Percentiles rank a stretch among this genome's conserved stretches.
phyloP scores from a whole-genome alignment of 2,329 filamentous ascomycete species.

The Penicillium sp. region DNA sequence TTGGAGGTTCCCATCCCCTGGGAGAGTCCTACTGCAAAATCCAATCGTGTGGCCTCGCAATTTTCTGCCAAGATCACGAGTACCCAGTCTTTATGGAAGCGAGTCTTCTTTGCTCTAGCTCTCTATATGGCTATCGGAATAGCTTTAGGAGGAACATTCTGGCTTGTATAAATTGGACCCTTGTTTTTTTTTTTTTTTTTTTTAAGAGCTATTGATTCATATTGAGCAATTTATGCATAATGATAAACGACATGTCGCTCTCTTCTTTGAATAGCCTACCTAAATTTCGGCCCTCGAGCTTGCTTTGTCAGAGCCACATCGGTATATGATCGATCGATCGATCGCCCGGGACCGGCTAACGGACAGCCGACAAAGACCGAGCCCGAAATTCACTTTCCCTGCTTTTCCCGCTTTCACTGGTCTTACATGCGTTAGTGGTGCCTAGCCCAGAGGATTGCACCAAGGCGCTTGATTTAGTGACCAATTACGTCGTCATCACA shows the following conservation, averaged over 20 bases:
- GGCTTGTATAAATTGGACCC: background rate
- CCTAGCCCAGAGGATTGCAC: background rate
- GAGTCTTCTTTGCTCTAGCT: background rate
- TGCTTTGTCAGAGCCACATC: background rate
- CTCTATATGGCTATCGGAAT: background rate
- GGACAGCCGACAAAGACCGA: background rate
- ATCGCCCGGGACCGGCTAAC: too few species aligned
- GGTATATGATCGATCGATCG: background rate
- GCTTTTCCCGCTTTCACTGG: background rate
- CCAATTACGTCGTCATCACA: background rate
- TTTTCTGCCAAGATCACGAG: background rate
- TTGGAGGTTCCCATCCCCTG: slow-evolving; percentile 20
- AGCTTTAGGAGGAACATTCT: background rate
- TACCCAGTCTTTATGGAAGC: background rate
- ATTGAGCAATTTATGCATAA: too few species aligned
- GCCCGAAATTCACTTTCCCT: background rate
- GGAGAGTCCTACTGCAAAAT: background rate
- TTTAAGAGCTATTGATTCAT: too few species aligned
- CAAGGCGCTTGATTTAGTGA: background rate
- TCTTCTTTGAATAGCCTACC: too few species aligned
- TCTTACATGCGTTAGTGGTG: background rate
- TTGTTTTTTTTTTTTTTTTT: too few species aligned
- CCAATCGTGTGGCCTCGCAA: background rate
- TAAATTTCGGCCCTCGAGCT: background rate
- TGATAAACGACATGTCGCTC: too few species aligned